A percentile compares a stretch with the other conserved stretches of the same genome.
Conservation (phyloP, 495 filamentous ascomycete species). For the Schizothecium vesticola region DNA sequence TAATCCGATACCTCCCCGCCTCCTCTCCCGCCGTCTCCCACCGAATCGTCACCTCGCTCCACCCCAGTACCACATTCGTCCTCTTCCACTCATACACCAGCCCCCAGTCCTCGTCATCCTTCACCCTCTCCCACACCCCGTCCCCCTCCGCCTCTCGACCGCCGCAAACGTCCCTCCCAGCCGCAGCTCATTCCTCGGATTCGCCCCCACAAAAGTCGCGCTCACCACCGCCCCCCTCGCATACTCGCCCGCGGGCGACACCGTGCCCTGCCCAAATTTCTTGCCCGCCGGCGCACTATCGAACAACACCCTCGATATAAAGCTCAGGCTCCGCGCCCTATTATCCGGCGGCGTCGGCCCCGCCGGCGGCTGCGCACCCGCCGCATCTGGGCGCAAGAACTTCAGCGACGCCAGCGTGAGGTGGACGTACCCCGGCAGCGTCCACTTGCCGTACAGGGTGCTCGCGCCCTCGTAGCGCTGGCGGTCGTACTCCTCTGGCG, state of each 20-base stretch:
- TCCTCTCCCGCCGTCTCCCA: slow-evolving; percentile 63
- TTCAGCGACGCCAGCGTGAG: slow-evolving; percentile 65
- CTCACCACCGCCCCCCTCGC: slow-evolving; percentile 56
- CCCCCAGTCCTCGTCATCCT: slow-evolving; percentile 73
- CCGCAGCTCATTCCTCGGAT: slow-evolving; percentile 83
- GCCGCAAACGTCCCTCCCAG: slow-evolving; percentile 76
- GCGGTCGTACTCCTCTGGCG: slow-evolving; percentile 80
- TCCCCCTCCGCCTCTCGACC: slow-evolving; percentile 55
- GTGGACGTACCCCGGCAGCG: slow-evolving; percentile 81
- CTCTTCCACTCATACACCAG: slow-evolving; percentile 78
- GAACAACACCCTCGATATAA: slow-evolving; percentile 75
- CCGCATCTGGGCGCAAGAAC: slow-evolving; percentile 55
- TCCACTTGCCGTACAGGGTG: slow-evolving; percentile 84
- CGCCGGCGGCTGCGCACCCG: slow-evolving; percentile 37
- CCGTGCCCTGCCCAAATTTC: slow-evolving; percentile 62
- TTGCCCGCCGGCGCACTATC: slow-evolving; percentile 63
- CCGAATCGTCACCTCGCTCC: slow-evolving; percentile 67
- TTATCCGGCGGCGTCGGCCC: slow-evolving; percentile 78
- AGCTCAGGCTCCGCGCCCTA: slow-evolving; percentile 62
- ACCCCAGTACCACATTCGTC: slow-evolving; percentile 63
- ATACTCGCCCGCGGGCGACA: slow-evolving; percentile 54
- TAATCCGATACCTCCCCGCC: slow-evolving; percentile 69
- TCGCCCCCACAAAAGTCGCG: slow-evolving; percentile 78
- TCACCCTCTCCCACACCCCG: slow-evolving; percentile 61
- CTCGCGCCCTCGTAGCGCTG: slow-evolving; percentile 95